These are phyloP conservation scores for Dipodascus albidus DNA, from an alignment of 805 yeast genomes.

Conservation along the genomic window DNA sequence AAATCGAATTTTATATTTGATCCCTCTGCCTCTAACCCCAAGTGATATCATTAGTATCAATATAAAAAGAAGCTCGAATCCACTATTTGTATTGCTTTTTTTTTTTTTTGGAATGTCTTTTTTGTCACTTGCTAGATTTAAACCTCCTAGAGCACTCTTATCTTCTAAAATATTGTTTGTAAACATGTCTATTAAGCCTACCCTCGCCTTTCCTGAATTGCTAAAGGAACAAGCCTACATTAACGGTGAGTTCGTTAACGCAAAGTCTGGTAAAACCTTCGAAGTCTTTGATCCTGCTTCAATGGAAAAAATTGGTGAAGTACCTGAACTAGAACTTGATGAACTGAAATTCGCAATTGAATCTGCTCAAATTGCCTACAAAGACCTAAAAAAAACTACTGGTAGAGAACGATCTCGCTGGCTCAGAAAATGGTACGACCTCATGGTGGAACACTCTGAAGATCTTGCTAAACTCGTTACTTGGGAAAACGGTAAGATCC, in stretches of 20 bases:
- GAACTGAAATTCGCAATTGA: constrained; percentile 42
- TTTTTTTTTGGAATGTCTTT: not conserved
- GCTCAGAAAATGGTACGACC: constrained; percentile 39
- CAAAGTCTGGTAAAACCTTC: constrained; percentile 37
- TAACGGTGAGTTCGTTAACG: constrained; percentile 63
- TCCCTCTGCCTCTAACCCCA: not conserved
- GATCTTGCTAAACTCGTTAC: constrained; percentile 58
- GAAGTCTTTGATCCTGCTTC: constrained; percentile 70
- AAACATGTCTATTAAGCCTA: not conserved
- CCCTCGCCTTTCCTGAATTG: constrained; percentile 1
- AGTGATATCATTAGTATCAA: too few species aligned
- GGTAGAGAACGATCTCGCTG: constrained; percentile 45
- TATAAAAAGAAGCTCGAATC: not conserved
- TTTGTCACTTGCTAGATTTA: not conserved
- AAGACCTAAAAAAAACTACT: constrained; percentile 38
- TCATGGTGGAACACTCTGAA: constrained; percentile 45
- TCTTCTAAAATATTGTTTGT: not conserved
- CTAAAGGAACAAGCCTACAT: constrained; percentile 22
- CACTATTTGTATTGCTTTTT: not conserved
- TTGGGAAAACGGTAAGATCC: constrained; percentile 66
- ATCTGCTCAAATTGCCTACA: constrained; percentile 43
- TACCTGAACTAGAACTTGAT: constrained; percentile 30
- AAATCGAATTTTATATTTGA: not conserved
- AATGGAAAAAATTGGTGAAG: constrained; percentile 37
- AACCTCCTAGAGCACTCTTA: not conserved